These are phyloP conservation scores for Metschnikowia colocasiae DNA, from an alignment of 805 yeast species.

Conservation along the genomic window DNA sequence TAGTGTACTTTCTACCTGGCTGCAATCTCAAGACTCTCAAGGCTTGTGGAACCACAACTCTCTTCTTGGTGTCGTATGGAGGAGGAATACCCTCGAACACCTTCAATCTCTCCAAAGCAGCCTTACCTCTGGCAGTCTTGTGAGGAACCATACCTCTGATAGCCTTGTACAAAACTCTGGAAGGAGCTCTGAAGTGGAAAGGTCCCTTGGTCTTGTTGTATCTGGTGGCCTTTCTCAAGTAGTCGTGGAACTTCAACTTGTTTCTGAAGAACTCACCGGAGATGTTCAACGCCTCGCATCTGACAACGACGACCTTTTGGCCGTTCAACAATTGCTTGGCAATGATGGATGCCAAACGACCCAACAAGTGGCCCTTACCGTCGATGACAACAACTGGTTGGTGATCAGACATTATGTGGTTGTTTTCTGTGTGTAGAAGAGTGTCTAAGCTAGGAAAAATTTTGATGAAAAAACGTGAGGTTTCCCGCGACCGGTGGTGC, in stretches of 20 bases:
- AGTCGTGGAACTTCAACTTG: slow-evolving; percentile 99
- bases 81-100: slow-evolving; percentile 99
- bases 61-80: slow-evolving; percentile 99
- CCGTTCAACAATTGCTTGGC: slow-evolving; percentile 99
- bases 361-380: slow-evolving; percentile 99
- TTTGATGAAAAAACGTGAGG: slow-evolving; percentile 14
- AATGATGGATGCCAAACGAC: slow-evolving; percentile 98
- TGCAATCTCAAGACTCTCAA: slow-evolving; percentile 97
- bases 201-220: slow-evolving; percentile 99
- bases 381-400: slow-evolving; percentile 98
- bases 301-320: slow-evolving; percentile 95
- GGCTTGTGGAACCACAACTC: slow-evolving; percentile 99
- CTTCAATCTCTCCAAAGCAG: slow-evolving; percentile 98
- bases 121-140: slow-evolving; percentile 99
- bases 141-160: slow-evolving; percentile 99
- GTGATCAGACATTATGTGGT: slow-evolving; percentile 64
- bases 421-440: slow-evolving; percentile 10
- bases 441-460: slow-evolving; percentile 11
- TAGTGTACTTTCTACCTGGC: slow-evolving; percentile 99
- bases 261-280: slow-evolving; percentile 99
- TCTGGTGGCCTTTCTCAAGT: slow-evolving; percentile 98
- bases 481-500: slow-evolving; percentile 10
- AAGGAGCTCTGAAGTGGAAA: slow-evolving; percentile 99
- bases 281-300: slow-evolving; percentile 97
- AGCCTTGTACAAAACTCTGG: slow-evolving; percentile 99